phyloP scores from a whole-genome alignment of 495 filamentous ascomycete genomes.

The Lophium mytilinum region DNA sequence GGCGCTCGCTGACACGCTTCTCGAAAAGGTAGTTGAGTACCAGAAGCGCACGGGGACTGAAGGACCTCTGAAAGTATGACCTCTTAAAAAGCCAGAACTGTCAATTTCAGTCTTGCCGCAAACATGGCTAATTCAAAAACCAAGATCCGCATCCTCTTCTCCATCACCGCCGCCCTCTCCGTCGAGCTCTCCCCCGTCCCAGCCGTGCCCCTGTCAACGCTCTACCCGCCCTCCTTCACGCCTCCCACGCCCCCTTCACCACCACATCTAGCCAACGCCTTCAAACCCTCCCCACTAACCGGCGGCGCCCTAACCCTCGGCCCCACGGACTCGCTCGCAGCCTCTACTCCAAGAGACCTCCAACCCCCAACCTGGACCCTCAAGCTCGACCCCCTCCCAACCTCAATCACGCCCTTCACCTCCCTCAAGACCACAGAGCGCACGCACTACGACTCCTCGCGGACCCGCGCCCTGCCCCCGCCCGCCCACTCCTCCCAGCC shows the following conservation, averaged over 20 bases:
- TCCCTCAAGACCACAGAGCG: conserved; percentile 33
- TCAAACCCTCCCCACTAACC: conserved; percentile 21
- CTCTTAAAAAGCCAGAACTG: neutral
- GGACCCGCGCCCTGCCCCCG: conserved; percentile 30
- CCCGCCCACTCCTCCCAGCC: neutral
- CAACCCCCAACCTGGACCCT: conserved; percentile 21
- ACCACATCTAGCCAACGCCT: conserved; percentile 12
- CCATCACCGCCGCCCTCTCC: conserved; percentile 12
- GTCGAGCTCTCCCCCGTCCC: conserved; percentile 42
- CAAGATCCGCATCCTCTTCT: conserved; percentile 26
- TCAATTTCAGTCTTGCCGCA: neutral
- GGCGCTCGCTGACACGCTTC: conserved; percentile 33
- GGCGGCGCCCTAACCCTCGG: conserved; percentile 25
- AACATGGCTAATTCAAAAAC: neutral
- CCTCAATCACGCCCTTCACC: conserved; percentile 20
- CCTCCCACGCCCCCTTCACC: conserved; percentile 35
- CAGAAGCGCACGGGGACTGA: conserved; percentile 11
- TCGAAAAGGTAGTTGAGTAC: conserved; percentile 19
- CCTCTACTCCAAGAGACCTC: neutral
- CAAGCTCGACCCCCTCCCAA: conserved; percentile 24
- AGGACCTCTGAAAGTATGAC: conserved; percentile 22
- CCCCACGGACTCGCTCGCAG: conserved; percentile 11
- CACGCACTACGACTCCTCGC: conserved; percentile 24
- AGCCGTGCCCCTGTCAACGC: conserved; percentile 40
- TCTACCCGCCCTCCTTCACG: conserved; percentile 48